Evolutionary conservation across 192 early-diverging fungal species (phyloP).

Genomic region (Backusella tuberculispora): DNA sequence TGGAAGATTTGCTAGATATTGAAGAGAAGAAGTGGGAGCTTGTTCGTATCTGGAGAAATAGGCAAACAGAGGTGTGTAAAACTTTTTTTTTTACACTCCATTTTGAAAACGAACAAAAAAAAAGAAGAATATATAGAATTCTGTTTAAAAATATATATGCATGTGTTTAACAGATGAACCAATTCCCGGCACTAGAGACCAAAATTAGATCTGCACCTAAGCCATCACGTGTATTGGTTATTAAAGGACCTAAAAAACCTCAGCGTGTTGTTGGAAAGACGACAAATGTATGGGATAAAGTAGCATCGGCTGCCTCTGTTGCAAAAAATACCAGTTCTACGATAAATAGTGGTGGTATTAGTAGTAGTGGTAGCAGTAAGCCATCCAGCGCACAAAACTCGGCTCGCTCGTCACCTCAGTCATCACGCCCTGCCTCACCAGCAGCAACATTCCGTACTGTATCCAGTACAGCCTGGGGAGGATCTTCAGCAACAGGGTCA

Average conservation of each 20-base stretch:
- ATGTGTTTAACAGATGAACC: constrained; percentile 19
- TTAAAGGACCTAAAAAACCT: constrained; percentile 55
- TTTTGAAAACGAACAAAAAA: not conserved
- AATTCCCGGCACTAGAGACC: constrained; percentile 26
- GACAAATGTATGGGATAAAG: constrained; percentile 50
- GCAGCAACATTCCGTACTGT: constrained; percentile 25
- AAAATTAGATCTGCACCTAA: constrained; percentile 22
- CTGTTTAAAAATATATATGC: not conserved
- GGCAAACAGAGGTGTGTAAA: constrained; percentile 53
- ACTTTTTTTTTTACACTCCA: not conserved
- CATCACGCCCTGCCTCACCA: constrained; percentile 15
- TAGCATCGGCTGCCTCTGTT: constrained; percentile 44
- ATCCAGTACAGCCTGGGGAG: constrained; percentile 19
- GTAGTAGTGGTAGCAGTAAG: not conserved
- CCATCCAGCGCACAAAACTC: constrained; percentile 34
- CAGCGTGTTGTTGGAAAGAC: constrained; percentile 33
- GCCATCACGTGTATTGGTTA: constrained; percentile 67
- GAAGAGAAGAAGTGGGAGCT: constrained; percentile 62
- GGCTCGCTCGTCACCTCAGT: constrained; percentile 18
- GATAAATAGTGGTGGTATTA: not conserved
- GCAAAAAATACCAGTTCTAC: not conserved
- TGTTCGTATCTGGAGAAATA: constrained; percentile 68
- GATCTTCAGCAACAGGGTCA: constrained; percentile 14
- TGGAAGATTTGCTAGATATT: constrained; percentile 53
- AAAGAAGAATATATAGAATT: constrained; percentile 9